Base-by-base conservation (phyloP, 1,139 yeast species). In the Sugiyamaella xylanicola region DNA sequence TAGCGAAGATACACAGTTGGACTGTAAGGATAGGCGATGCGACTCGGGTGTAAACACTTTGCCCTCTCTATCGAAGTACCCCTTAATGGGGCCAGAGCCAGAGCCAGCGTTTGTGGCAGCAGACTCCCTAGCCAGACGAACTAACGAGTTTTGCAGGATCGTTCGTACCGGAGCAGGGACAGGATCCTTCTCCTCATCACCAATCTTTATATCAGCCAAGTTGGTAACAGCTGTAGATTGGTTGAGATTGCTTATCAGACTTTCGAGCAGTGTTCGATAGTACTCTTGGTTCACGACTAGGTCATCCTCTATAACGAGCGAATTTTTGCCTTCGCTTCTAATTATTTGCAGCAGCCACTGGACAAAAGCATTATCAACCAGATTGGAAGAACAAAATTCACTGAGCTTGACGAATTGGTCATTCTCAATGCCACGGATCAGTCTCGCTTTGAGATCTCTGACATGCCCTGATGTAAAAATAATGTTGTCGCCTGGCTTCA, bases 11-110 rank as follows among this genome's bases (percentile, higher is more conserved):
- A 56, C 13, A 15, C 57, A 41, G 4, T 42, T 32, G 2, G 35
- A 11, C 25, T 48, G 51, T 32, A 43, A 50, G n/a, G 32, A 42
- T 17, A 48, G 48, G n/a, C 50, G 48, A 35, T 51, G 59, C 1
- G 51, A 35, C 2, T 49, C 42, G 0, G 65, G 64, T 7, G 55
- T 53, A 16, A 60, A 62, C 13, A 55, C 29, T 11, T 53, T 52
- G 20, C 54, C 49, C 5, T 53, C 39, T 3, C 48, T 16, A 39
- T 60, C 60, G 29, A 62, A 27, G 3, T 53, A 44, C 1, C 65
- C 65, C 13, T 46, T 27, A 16, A 59, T 36, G 16, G 48, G 17
- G 17, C 4, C 3, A 41, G 3, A 21, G 11, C 39, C 17, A 2
- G 29, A 16, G 9, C 48, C 48, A 16, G 44, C 40, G n/a, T n/a